Evolutionary conservation across 352 stramenopile species (phyloP), one percentile per base, ranked within the genome.

Genomic region (Thraustotheca clavata): DNA sequence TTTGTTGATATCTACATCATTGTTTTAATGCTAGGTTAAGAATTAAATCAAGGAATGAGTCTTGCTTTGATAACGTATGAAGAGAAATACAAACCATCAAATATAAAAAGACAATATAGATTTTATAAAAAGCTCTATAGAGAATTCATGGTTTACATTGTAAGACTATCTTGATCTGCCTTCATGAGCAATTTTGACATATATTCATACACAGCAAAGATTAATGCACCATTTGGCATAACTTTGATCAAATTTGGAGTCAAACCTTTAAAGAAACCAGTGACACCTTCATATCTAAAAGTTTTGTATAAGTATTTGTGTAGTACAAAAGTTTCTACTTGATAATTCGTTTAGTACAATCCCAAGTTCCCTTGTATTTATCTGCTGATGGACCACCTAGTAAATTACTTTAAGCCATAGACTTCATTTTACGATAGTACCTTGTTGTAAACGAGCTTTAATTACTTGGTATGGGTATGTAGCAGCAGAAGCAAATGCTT

Each of bases 391-490:
- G 71, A 33, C 89, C 71, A 85, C 85, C 69, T 88, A 67, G 39
- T 78, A 76, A 18, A 73, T 20, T n/a, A n/a, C 16, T 16, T 16
- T 43, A 20, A 43, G 71, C 20, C 41, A 40, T 66, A 18, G 22
- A 1, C 18, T 46, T 49, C 16, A 59, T 18, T 7, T 14, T 24
- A 7, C 59, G 20, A 12, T 49, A 9, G 63, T 39, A 57, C 83
- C 77, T 70, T 99, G 94, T 67, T 99, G 96, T 18, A 99, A 70
- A 59, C 96, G 78, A 16, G 94, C 86, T 79, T 99, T 99, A 48
- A 99, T 91, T 12, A 99, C 91, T 75, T 99, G 95, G 57, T 98
- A 89, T 20, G 96, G 95, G 73, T 98, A 98, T 16, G 93, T 98
- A 4, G 73, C 83, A 20, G 80, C 89, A 8, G 82, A 91, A 29